phyloP scores from a whole-genome alignment of 2,329 filamentous ascomycete species.

The Geoglossum cookeanum region DNA sequence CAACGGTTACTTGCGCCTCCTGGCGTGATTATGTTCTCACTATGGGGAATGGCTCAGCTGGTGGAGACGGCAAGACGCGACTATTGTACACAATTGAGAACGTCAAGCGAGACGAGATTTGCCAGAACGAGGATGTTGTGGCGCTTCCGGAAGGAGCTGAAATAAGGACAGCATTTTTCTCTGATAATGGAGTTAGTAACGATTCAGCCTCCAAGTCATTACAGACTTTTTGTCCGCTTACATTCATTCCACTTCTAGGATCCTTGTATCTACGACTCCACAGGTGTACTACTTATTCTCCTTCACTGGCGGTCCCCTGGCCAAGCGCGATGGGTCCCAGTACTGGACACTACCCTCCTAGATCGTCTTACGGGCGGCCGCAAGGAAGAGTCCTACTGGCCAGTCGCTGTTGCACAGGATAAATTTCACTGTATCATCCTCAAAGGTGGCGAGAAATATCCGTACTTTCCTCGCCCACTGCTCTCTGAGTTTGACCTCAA shows the following conservation, averaged over 20 bases:
- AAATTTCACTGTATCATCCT: conserved; percentile 98
- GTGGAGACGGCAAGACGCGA: conserved; percentile 55
- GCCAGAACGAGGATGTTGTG: conserved; percentile 82
- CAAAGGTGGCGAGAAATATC: conserved; percentile 83
- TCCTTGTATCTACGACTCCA: conserved; percentile 88
- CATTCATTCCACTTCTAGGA: conserved; percentile 33
- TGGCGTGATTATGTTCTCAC: conserved; percentile 96
- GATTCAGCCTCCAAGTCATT: neutral
- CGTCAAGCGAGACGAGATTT: conserved; percentile 81
- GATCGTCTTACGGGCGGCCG: conserved; percentile 65
- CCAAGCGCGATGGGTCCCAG: conserved; percentile 75
- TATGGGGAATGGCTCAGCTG: conserved; percentile 77
- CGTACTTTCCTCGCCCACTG: conserved; percentile 77
- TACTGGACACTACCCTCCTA: conserved; percentile 75
- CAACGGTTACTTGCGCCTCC: conserved; percentile 80
- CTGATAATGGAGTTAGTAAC: conserved; percentile 57
- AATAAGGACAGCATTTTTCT: conserved; percentile 76
- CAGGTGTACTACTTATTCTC: conserved; percentile 70
- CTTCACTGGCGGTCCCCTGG: conserved; percentile 78
- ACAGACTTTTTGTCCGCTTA: neutral
- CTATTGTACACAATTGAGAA: conserved; percentile 89
- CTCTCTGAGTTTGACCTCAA: conserved; percentile 88
- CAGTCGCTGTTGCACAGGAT: conserved; percentile 75
- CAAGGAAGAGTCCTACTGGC: conserved; percentile 85
- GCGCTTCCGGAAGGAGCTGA: conserved; percentile 58